These are phyloP conservation scores for Corynascus novoguineensis DNA, from an alignment of 495 filamentous ascomycete genomes.

Conservation along the genomic window DNA sequence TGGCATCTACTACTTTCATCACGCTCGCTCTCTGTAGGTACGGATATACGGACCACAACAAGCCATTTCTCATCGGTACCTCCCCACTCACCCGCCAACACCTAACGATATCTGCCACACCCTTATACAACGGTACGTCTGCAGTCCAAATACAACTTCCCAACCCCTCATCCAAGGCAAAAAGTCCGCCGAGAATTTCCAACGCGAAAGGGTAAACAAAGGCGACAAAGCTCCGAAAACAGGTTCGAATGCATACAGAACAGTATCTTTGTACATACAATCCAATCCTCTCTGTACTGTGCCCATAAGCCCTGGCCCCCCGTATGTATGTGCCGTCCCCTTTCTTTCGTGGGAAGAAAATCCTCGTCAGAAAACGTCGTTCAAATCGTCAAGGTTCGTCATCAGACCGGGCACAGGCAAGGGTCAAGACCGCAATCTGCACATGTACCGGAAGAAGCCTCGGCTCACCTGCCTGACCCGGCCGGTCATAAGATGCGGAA, in stretches of 20 bases:
- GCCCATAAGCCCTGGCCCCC: neutral
- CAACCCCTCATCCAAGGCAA: neutral
- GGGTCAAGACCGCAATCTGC: too few relatives aligned
- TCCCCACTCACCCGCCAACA: neutral
- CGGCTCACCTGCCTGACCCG: neutral
- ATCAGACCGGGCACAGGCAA: neutral
- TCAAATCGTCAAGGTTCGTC: neutral
- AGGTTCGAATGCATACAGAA: neutral
- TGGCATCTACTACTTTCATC: neutral
- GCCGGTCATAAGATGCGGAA: neutral
- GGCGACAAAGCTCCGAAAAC: neutral
- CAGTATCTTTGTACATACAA: neutral
- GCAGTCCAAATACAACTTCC: neutral
- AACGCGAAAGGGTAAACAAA: neutral
- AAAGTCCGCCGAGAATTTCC: neutral
- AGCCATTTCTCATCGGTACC: neutral
- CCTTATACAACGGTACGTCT: neutral
- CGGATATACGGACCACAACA: neutral
- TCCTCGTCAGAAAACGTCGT: neutral
- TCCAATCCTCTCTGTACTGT: neutral
- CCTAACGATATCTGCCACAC: neutral
- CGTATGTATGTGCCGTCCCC: neutral
- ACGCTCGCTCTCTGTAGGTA: neutral
- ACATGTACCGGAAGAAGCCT: neutral
- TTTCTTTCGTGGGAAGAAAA: neutral